A percentile compares a stretch with the other conserved stretches of the same genome.
phyloP scores from a whole-genome alignment of 192 early-diverging fungal genomes.

The Coemansia sp. region DNA sequence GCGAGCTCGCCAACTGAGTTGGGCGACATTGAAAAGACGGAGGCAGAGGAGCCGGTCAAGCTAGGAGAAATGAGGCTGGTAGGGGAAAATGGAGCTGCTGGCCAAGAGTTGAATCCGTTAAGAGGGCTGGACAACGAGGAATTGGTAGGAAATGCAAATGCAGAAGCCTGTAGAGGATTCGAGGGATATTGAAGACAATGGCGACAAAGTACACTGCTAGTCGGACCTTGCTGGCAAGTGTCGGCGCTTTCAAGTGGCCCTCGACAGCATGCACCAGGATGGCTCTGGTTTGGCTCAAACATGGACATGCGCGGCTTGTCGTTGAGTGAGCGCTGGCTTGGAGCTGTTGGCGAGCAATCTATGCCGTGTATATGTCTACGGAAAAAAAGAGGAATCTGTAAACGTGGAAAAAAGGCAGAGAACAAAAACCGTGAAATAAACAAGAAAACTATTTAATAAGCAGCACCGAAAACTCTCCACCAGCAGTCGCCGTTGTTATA shows the following conservation, averaged over 20 bases:
- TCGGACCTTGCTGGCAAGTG: not conserved
- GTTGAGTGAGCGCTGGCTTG: not conserved
- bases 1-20: not conserved
- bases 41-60: not conserved
- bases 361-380: not conserved
- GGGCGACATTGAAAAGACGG: not conserved
- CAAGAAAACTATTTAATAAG: constrained; percentile 6
- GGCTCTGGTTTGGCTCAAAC: not conserved
- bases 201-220: not conserved
- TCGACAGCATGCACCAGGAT: not conserved
- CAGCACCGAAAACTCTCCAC: constrained; percentile 6
- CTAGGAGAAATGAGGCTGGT: not conserved
- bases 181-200: not conserved
- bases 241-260: not conserved
- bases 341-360: not conserved
- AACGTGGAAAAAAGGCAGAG: not conserved
- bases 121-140: not conserved
- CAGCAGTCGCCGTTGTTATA: not conserved
- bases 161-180: not conserved
- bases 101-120: not conserved
- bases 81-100: not conserved
- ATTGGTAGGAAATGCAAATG: not conserved
- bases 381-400: not conserved
- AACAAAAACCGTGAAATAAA: not conserved
- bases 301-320: not conserved